Conservation (phyloP, 495 filamentous ascomycete genomes). For the Sabuloglossum arenarium region DNA sequence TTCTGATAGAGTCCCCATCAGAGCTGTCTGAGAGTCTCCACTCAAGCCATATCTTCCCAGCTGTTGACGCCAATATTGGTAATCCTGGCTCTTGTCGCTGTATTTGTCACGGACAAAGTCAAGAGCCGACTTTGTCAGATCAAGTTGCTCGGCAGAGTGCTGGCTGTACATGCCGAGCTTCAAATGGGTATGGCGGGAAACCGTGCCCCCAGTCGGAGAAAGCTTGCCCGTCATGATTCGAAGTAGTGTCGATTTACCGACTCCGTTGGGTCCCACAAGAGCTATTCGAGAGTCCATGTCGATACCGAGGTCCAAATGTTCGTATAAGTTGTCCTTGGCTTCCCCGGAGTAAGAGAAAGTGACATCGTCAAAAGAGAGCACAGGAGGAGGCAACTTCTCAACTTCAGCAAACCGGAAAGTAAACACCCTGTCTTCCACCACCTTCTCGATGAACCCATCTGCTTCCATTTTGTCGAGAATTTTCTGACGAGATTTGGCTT, state of each 20-base stretch:
- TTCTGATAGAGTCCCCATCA: constrained; percentile 95
- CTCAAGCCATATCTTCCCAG: constrained; percentile 83
- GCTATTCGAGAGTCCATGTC: constrained; percentile 98
- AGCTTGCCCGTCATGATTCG: constrained; percentile 92
- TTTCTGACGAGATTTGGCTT: constrained; percentile 98
- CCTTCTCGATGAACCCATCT: constrained; percentile 90
- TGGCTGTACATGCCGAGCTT: constrained; percentile 96
- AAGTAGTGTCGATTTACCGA: constrained; percentile 96
- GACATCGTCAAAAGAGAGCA: constrained; percentile 89
- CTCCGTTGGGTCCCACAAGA: constrained; percentile 95
- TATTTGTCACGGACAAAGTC: constrained; percentile 98
- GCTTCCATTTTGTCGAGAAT: constrained; percentile 99
- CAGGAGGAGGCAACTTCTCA: constrained; percentile 91
- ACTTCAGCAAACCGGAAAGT: constrained; percentile 97
- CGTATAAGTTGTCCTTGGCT: constrained; percentile 77
- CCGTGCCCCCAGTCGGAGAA: constrained; percentile 58
- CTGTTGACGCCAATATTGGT: constrained; percentile 98
- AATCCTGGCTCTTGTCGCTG: constrained; percentile 70
- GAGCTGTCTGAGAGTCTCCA: constrained; percentile 82
- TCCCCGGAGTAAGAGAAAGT: constrained; percentile 95
- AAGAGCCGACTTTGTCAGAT: constrained; percentile 89
- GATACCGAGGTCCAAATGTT: constrained; percentile 90
- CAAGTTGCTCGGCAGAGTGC: constrained; percentile 95
- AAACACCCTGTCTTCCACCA: constrained; percentile 72
- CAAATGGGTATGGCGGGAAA: constrained; percentile 86